phyloP scores from a whole-genome alignment of 345 rosid genomes.

The Populus alba region DNA sequence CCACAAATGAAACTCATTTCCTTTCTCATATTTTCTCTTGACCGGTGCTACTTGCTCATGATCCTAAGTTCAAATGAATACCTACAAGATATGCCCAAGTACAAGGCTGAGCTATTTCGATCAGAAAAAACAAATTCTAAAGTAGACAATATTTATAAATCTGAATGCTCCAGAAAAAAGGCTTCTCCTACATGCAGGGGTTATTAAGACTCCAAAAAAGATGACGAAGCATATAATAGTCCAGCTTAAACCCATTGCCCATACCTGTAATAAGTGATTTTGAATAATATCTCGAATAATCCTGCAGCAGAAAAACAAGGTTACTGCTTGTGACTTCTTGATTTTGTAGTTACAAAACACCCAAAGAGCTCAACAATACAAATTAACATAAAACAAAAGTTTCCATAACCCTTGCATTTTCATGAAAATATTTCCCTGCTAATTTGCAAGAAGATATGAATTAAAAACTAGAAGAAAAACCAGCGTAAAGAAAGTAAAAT shows the following conservation, averaged over 20 bases:
- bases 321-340: slow-evolving; percentile 9
- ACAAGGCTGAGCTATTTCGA: not conserved
- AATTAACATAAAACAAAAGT: not conserved
- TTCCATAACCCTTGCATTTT: not conserved
- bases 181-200: not conserved
- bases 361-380: slow-evolving; percentile 9
- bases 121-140: not conserved
- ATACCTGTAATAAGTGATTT: slow-evolving; percentile 92
- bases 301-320: slow-evolving; percentile 42
- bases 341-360: not conserved
- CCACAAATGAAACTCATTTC: not conserved
- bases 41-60: not conserved
- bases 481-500: not conserved
- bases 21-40: not conserved
- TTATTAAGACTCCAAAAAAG: slow-evolving; percentile 5
- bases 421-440: not conserved
- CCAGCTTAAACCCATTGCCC: slow-evolving; percentile 5
- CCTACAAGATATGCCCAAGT: not conserved
- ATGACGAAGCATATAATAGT: not conserved
- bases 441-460: not conserved
- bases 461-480: not conserved
- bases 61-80: not conserved
- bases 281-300: slow-evolving; percentile 98
- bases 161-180: slow-evolving; percentile 1
- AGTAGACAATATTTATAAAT: slow-evolving; percentile 1